phyloP scores from a whole-genome alignment of 1,284 basidiomycete species.

The Pseudozyma pruni region DNA sequence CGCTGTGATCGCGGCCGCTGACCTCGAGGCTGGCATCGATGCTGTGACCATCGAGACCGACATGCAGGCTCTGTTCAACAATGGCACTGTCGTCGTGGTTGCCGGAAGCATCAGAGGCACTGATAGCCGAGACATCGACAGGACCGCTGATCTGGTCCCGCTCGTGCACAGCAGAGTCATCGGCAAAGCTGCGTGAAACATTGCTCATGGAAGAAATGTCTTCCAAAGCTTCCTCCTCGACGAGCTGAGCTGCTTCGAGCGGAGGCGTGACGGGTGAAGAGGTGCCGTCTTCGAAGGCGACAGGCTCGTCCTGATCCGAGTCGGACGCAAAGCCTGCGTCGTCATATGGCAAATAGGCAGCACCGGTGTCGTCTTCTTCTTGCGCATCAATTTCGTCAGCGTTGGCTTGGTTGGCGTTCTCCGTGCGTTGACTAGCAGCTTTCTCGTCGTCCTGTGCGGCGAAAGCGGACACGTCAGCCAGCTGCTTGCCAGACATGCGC shows the following conservation, averaged over 20 bases:
- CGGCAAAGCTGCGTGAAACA: constrained; percentile 28
- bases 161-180: not conserved
- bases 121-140: constrained; percentile 2
- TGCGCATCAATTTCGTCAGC: not conserved
- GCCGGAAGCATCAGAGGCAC: not conserved
- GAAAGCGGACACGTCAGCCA: not conserved
- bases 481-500: constrained; percentile 27
- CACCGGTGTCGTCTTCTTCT: constrained; percentile 3
- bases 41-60: constrained; percentile 4
- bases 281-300: not conserved
- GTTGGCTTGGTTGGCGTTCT: not conserved
- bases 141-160: constrained; percentile 4
- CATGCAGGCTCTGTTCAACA: constrained; percentile 3
- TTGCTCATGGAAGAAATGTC: constrained; percentile 21
- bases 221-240: not conserved
- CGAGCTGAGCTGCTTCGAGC: not conserved
- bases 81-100: constrained; percentile 10
- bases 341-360: constrained; percentile 11
- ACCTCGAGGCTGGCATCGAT: constrained; percentile 4
- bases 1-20: not conserved
- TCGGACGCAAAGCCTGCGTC: constrained; percentile 31
- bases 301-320: constrained; percentile 23
- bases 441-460: not conserved
- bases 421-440: constrained; percentile 3
- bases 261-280: not conserved